Evolutionary conservation across 2,329 filamentous ascomycete genomes (phyloP), one percentile per base, ranked within the genome.

Genomic region (Fusarium transvaalense): DNA sequence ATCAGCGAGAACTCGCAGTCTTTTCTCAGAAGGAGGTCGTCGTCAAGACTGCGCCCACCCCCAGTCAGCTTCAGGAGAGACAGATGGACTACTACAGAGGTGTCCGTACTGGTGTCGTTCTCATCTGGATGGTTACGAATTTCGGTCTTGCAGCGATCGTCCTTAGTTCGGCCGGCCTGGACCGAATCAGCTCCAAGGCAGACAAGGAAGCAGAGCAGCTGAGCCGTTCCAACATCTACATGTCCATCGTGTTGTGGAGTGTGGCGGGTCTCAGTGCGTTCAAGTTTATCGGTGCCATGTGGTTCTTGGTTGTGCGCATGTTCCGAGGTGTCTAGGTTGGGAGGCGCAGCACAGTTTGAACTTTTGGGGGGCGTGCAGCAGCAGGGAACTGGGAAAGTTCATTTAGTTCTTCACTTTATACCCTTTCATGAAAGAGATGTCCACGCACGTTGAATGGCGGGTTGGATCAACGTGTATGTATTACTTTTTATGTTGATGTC

Each of bases 1-100:
- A 99, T 80, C 93, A 97, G 76, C 84, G 90, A 38, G 96, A 99
- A 76, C 81, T 97, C 51, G 81, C 84, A 4, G 86, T 89, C 15
- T 97, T 98, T 77, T 81, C 85, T 43, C 82, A 83, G 27, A 98
- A 97, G 79, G 88, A 88, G 45, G 89, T 91, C 29, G 89, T 91
- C 67, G 90, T 93, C 66, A 89, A 91, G 79, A 89, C 88, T 74
- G 74, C 83, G 0, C 86, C 87, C 0, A 85, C 84, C 1, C 77
- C 86, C 1, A 77, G 82, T 0, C 84, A 88, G 71, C 81, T 86
- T 43, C 85, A 89, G 35, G 94, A 97, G 77, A 93, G 92, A 76
- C 95, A 99, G 79, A 93, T 97, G 83, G 96, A 99, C 78, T 99
- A 98, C 82, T 99, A 99, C 86, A 94, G 94, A 75, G 96, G 94